Evolutionary conservation across 768 basidiomycete species (phyloP), one percentile per base, ranked within the genome.

Genomic region (Tylopilus subfusipes): DNA sequence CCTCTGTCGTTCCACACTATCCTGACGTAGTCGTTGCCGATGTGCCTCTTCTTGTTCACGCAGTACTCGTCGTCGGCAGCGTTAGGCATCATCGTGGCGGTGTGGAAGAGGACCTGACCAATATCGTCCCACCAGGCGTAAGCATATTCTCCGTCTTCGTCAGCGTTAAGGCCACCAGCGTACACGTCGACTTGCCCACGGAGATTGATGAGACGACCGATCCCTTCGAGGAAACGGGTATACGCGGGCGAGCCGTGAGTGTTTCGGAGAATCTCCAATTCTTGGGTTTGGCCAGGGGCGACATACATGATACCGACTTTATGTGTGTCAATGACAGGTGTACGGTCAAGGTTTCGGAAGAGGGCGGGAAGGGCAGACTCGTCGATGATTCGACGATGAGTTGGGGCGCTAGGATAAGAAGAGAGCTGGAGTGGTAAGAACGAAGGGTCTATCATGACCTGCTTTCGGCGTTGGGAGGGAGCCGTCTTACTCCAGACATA

Each of bases 111-210:
- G 56, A 97, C 84, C 67, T 98, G 95, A 5, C 89, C 85, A 47
- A 98, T 94, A 64, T 98, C 94, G 69, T 98, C 94, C 92, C 95
- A 97, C 95, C 96, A 99, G 0, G 95, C 93, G 67, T 98, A 98
- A 0, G 96, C 92, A 66, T 95, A 97, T 70, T 94, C 90, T 14
- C 97, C 97, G 64, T 99, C 94, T 63, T 89, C 83, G 56, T 93
- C 90, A 9, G 92, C 84, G 65, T 93, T 88, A 24, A 98, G 78
- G 4, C 93, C 92, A 9, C 95, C 97, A 3, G 90, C 89, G 68
- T 95, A 97, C 18, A 98, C 85, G 65, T 96, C 94, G 11, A 88
- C 79, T 69, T 96, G 93, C 11, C 91, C 93, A 18, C 92, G 85
- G 19, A 98, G 76, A 59, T 89, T 84, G 68, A 98, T 91, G 53